Base-by-base conservation (phyloP, 371 early-diverging fungal genomes). In the Entomophthora muscae region DNA sequence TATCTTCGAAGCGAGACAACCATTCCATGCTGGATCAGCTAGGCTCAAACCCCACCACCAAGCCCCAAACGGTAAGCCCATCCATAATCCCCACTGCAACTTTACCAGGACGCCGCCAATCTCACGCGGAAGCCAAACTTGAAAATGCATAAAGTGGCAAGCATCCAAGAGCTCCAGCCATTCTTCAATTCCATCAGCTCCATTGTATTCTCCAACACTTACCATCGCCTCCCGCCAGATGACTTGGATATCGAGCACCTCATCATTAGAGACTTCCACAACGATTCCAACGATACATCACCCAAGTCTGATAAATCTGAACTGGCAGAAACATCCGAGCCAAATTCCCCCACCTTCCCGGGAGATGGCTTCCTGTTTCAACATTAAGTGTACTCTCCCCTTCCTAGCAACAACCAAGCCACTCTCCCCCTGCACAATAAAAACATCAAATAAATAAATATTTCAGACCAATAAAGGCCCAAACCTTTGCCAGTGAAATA, bases 21-120 rank as follows among this genome's bases (percentile, higher is more conserved):
- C 42, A 31, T 23, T 30, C 61, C 22, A 21, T 61, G 17, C 10
- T 61, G 21, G 61, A 61, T 61, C 12, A 30, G 22, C 61, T 61
- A 21, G 21, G 33, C 17, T 3, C 23, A 5, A 32, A 61, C n/a
- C 61, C 61, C 13, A 26, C 42, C n/a, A 61, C 61, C n/a, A 10
- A 17, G 10, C 31, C 31, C 27, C 26, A 31, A 1, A 3, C 7
- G 17, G 17, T 10, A 29, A 31, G 13, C 26, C 12, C n/a, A 21
- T 26, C 7, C 17, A 1, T 57, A 29, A 7, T 7, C 26, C 31
- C 12, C 29, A 29, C 31, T 30, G n/a, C n/a, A n/a, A n/a, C n/a
- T 57, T 10, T 3, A 7, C 10, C 3, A 29, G 13, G 26, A 31
- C 22, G 27, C 13, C 17, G 29, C 26, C 21, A 26, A 27, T 17